phyloP scores from a whole-genome alignment of 2,329 filamentous ascomycete species.

The Tolypocladium amazonense region DNA sequence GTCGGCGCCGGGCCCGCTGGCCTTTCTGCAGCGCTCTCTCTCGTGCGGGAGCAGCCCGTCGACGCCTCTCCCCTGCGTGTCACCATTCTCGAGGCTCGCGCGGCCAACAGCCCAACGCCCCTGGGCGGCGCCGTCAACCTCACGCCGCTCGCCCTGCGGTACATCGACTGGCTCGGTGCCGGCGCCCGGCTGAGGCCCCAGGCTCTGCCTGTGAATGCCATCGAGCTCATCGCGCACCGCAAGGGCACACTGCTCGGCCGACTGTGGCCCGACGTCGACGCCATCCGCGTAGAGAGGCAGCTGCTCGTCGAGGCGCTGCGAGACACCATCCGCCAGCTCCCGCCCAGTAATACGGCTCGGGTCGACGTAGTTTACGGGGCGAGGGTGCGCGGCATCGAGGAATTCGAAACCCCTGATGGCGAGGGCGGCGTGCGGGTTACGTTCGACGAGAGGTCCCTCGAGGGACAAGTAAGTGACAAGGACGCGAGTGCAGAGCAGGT shows the following conservation, averaged over 20 bases:
- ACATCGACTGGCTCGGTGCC: slow-evolving; percentile 30
- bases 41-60: slow-evolving; percentile 27
- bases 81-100: slow-evolving; percentile 36
- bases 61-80: slow-evolving; percentile 14
- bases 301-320: slow-evolving; percentile 14
- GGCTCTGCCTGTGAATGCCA: slow-evolving; percentile 9
- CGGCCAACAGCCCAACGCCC: slow-evolving; percentile 4
- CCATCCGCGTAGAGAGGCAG: slow-evolving; percentile 15
- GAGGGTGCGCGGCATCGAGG: slow-evolving; percentile 6
- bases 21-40: slow-evolving; percentile 35
- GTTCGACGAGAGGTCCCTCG: neutral
- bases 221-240: slow-evolving; percentile 17
- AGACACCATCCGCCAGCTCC: slow-evolving; percentile 3
- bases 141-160: slow-evolving; percentile 32
- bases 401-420: slow-evolving; percentile 2
- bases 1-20: slow-evolving; percentile 42
- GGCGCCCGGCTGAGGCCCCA: slow-evolving; percentile 11
- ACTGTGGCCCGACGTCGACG: slow-evolving; percentile 13
- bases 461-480: neutral
- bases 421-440: slow-evolving; percentile 1
- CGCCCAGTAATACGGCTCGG: neutral
- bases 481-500: neutral
- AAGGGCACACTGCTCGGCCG: slow-evolving; percentile 12
- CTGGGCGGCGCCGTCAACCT: slow-evolving; percentile 35
- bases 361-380: slow-evolving; percentile 9